A percentile compares a stretch with the other conserved stretches of the same genome.
Conservation (phyloP, 2,329 filamentous ascomycete species). For the Arthrinium puccinioides region DNA sequence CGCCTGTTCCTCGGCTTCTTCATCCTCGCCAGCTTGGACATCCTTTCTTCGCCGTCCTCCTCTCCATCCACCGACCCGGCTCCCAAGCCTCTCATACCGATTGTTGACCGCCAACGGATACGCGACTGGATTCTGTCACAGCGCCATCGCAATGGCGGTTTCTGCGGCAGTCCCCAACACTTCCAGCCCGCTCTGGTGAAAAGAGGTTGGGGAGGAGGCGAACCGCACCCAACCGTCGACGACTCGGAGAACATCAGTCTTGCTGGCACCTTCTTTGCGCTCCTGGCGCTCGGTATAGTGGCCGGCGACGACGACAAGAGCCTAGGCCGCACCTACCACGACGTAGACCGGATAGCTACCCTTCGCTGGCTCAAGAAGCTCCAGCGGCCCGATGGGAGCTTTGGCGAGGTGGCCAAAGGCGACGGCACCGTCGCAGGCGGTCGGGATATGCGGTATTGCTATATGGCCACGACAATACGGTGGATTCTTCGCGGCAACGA, state of each 20-base stretch:
- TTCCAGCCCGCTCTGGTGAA: slow-evolving; percentile 26
- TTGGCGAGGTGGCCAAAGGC: slow-evolving; percentile 71
- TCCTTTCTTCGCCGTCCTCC: slow-evolving; percentile 59
- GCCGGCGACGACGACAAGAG: slow-evolving; percentile 31
- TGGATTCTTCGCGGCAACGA: slow-evolving; percentile 69
- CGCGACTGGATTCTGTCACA: slow-evolving; percentile 79
- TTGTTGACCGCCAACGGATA: slow-evolving; percentile 35
- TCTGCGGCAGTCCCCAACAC: slow-evolving; percentile 77
- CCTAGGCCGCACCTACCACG: slow-evolving; percentile 41
- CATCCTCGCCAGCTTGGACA: slow-evolving; percentile 75
- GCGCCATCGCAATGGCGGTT: slow-evolving; percentile 81
- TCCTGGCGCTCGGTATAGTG: slow-evolving; percentile 59
- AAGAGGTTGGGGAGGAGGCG: slow-evolving; percentile 14
- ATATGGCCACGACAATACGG: slow-evolving; percentile 72
- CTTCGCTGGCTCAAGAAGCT: slow-evolving; percentile 67
- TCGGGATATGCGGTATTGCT: slow-evolving; percentile 80
- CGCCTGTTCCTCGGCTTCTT: slow-evolving; percentile 89
- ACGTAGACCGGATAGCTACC: slow-evolving; percentile 60
- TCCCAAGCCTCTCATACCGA: slow-evolving; percentile 38
- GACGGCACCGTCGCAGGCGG: slow-evolving; percentile 61
- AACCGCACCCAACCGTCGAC: slow-evolving; percentile 36
- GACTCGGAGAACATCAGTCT: slow-evolving; percentile 57
- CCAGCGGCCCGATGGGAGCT: slow-evolving; percentile 81
- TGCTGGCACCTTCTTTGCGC: slow-evolving; percentile 82
- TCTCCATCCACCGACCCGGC: slow-evolving; percentile 21